Conservation (phyloP, 495 filamentous ascomycete genomes). For the Hypoxylon fuscum region DNA sequence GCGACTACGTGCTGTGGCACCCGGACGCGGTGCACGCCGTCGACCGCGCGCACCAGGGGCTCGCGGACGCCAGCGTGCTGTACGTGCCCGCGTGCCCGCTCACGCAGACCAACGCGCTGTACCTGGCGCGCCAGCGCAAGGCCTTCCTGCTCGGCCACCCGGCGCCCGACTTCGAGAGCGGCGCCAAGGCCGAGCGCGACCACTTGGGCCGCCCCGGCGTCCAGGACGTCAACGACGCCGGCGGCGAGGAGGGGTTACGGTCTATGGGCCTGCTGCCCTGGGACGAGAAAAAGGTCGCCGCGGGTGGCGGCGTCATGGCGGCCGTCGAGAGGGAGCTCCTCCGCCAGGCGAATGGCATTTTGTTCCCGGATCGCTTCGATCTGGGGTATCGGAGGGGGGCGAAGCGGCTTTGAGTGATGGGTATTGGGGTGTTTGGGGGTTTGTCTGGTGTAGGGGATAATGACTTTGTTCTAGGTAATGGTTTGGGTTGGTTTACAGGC, state of each 20-base stretch:
- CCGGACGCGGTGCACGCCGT: slow-evolving; percentile 64
- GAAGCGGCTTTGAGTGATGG: slow-evolving; percentile 1
- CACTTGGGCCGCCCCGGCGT: slow-evolving; percentile 60
- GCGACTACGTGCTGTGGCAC: slow-evolving; percentile 92
- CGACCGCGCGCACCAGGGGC: slow-evolving; percentile 54
- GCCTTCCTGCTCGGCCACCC: slow-evolving; percentile 69
- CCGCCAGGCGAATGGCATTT: slow-evolving; percentile 52
- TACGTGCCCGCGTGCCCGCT: slow-evolving; percentile 87
- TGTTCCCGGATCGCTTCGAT: slow-evolving; percentile 57
- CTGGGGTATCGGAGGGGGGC: slow-evolving; percentile 31
- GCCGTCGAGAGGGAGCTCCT: slow-evolving; percentile 46
- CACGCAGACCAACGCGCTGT: slow-evolving; percentile 78
- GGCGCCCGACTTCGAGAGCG: slow-evolving; percentile 70
- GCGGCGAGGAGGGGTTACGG: slow-evolving; percentile 53
- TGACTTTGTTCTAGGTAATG: too few species aligned
- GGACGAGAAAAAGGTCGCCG: slow-evolving; percentile 44
- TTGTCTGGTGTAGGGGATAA: neutral
- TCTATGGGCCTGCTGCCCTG: slow-evolving; percentile 61
- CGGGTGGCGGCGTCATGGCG: neutral
- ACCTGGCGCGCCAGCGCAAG: slow-evolving; percentile 75
- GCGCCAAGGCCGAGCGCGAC: slow-evolving; percentile 62
- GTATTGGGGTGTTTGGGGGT: neutral
- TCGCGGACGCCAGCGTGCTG: slow-evolving; percentile 53
- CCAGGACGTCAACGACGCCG: slow-evolving; percentile 55
- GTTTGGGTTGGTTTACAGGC: too few species aligned